phyloP scores from a whole-genome alignment of 371 early-diverging fungal species.

The Mucor saturninus region DNA sequence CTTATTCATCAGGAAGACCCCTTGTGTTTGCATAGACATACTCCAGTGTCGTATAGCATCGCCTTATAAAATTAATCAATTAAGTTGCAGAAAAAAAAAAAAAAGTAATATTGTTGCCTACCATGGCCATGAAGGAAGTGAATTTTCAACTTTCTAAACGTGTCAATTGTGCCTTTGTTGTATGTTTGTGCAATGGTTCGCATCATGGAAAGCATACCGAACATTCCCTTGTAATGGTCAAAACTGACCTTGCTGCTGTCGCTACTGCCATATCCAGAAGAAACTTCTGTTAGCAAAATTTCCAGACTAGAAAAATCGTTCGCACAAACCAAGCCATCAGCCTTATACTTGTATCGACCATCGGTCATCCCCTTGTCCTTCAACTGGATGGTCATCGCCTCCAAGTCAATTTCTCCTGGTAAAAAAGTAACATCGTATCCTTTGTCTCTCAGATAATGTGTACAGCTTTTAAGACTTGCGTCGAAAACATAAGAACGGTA shows the following conservation, averaged over 20 bases:
- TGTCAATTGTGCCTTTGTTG: conserved; percentile 30
- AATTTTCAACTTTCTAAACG: conserved; percentile 28
- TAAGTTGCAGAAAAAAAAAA: conserved; percentile 15
- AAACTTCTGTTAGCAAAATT: conserved; percentile 31
- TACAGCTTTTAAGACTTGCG: conserved; percentile 23
- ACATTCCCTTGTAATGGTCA: conserved; percentile 35
- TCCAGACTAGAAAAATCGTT: conserved; percentile 25
- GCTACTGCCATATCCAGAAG: conserved; percentile 25
- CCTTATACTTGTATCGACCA: conserved; percentile 27
- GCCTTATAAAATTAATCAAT: conserved; percentile 16
- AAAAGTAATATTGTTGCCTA: conserved; percentile 22
- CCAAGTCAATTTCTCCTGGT: conserved; percentile 36
- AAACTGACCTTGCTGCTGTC: conserved; percentile 25
- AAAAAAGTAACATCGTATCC: conserved; percentile 26
- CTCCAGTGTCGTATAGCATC: conserved; percentile 7
- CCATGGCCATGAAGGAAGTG: conserved; percentile 36
- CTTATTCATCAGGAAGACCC: conserved; percentile 22
- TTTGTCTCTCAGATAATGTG: conserved; percentile 27
- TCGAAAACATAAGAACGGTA: conserved; percentile 36
- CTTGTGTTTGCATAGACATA: conserved; percentile 3
- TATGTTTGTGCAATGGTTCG: conserved; percentile 32
- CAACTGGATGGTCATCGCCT: conserved; percentile 26
- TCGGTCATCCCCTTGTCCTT: conserved; percentile 30
- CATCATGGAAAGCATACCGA: conserved; percentile 35
- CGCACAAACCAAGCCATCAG: conserved; percentile 24